Conservation (phyloP, 306 rosid genomes). For the Begonia fuchsioides region DNA sequence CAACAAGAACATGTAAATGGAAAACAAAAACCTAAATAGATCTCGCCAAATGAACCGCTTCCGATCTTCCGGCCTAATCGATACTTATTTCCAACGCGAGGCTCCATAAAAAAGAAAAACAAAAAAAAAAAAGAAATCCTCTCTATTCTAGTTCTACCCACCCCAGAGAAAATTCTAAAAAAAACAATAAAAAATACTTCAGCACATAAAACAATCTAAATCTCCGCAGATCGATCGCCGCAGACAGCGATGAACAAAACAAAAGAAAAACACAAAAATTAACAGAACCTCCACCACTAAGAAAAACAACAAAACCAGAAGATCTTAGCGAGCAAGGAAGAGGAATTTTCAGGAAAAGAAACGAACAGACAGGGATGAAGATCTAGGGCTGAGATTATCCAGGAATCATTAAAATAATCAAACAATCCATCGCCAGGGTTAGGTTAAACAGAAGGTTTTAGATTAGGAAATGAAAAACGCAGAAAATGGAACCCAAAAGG, state of each 20-base stretch:
- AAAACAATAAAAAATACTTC: not conserved
- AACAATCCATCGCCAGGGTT: too few relatives aligned
- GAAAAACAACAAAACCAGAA: not conserved
- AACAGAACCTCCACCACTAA: not conserved
- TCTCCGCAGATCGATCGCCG: not conserved
- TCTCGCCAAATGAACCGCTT: constrained; percentile 94
- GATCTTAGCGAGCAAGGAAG: too few relatives aligned
- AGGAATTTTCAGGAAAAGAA: too few relatives aligned
- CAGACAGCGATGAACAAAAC: constrained; percentile 6
- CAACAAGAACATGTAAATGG: not conserved
- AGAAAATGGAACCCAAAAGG: too few relatives aligned
- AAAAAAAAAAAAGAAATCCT: constrained; percentile 19
- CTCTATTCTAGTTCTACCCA: constrained; percentile 3
- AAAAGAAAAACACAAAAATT: not conserved
- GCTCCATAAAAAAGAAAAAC: constrained; percentile 49
- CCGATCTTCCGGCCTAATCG: constrained; percentile 90
- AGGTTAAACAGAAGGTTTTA: too few relatives aligned
- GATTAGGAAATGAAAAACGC: too few relatives aligned
- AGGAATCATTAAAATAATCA: too few relatives aligned
- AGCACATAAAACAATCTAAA: not conserved
- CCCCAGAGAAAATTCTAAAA: constrained; percentile 7
- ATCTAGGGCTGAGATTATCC: too few relatives aligned
- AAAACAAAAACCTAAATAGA: constrained; percentile 70
- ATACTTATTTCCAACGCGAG: constrained; percentile 89
- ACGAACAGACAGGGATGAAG: too few relatives aligned